These are phyloP conservation scores for Aeschynomene evenia DNA, from an alignment of 306 rosid species.

Conservation along the genomic window DNA sequence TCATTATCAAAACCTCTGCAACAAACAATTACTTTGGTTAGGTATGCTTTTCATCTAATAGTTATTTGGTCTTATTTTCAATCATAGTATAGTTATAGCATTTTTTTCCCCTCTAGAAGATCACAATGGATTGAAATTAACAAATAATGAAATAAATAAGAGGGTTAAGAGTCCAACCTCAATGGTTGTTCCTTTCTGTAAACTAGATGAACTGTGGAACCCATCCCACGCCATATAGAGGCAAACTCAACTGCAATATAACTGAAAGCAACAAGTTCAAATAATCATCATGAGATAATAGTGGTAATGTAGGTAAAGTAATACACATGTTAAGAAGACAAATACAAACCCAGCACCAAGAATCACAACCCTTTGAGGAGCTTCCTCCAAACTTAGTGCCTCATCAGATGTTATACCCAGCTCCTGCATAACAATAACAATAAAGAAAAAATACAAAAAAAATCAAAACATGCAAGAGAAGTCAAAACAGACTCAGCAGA, in stretches of 20 bases:
- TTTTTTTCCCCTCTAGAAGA: not conserved
- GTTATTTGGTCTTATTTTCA: not conserved
- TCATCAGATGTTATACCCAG: conserved; percentile 94
- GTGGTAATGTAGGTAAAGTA: conserved; percentile 22
- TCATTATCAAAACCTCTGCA: conserved; percentile 96
- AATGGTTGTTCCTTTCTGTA: conserved; percentile 92
- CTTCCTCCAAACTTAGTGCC: conserved; percentile 93
- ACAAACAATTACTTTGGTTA: conserved; percentile 21
- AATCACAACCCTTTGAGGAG: conserved; percentile 77
- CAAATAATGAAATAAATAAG: not conserved
- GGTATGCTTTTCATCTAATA: too few species aligned
- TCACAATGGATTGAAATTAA: not conserved
- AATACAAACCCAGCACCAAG: conserved; percentile 87
- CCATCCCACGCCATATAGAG: conserved; percentile 99
- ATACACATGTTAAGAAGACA: conserved; percentile 12
- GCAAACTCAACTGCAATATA: conserved; percentile 96
- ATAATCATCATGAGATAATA: conserved; percentile 11
- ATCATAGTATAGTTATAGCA: not conserved
- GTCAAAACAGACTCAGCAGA: not conserved
- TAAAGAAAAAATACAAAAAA: not conserved
- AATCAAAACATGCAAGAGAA: not conserved
- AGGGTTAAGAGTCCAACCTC: conserved; percentile 50
- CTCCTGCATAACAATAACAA: conserved; percentile 51
- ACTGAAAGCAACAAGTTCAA: conserved; percentile 45
- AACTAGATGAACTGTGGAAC: conserved; percentile 66